Evolutionary conservation across 768 basidiomycete genomes (phyloP), one percentile per base, ranked within the genome.

Genomic region (Chalciporus piperatus): DNA sequence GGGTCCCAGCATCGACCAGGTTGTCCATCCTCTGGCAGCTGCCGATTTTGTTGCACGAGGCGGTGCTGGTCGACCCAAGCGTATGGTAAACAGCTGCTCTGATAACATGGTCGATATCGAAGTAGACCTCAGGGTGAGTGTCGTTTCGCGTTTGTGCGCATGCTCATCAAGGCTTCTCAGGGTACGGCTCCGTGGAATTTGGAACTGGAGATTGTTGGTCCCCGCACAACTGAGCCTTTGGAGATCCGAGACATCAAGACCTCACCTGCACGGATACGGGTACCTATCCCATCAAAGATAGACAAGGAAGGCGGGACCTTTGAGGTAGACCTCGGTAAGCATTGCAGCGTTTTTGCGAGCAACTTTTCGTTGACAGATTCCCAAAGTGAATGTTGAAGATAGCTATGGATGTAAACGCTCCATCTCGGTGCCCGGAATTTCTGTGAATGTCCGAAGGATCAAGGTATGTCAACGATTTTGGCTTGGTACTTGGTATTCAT

Each of bases 121-220:
- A 52, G 81, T 98, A 19, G 87, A 92, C 41, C 80, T 98, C 43
- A 79, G 80, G 65, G 92, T 93, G 55, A 57, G 77, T 67, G 55
- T 49, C 14, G 38, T 22, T 45, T 42, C 19, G 13, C 41, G 17
- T 30, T 17, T 1, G 8, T 28, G 10, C 8, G 4, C 48, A 22
- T 22, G 4, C 22, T 22, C 22, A 8, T 38, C 49, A 25, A 3
- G 58, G 17, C 54, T 27, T 49, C 10, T 13, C 46, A 94, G 88
- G 97, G 97, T 44, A 89, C 85, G 4, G 83, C 89, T 4, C 96
- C 97, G 2, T 96, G 95, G 89, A 89, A 82, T 59, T 64, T 98
- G 25, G 88, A 89, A 42, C 72, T 95, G 20, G 88, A 92, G 60
- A 73, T 92, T 12, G 86, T 90, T 35, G 88, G 89, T 6, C 84